A percentile compares a stretch with the other conserved stretches of the same genome.
These are phyloP conservation scores for Jatropha podagrica DNA, from an alignment of 441 rosid genomes.

Conservation along the genomic window DNA sequence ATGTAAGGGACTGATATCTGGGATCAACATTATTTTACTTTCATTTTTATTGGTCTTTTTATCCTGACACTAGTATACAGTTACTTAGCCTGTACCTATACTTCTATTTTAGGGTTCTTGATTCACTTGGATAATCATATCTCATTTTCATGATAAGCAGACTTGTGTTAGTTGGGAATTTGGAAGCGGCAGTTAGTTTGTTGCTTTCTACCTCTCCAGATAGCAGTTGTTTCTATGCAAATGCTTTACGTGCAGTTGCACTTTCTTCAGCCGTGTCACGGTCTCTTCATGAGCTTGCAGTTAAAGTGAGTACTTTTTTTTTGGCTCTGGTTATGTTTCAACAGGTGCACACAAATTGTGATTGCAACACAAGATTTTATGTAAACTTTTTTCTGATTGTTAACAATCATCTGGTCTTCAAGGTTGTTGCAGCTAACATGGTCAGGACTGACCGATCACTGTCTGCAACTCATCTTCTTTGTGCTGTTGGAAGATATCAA, in stretches of 20 bases:
- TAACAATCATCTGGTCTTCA: conserved; percentile 23
- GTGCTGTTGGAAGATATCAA: conserved; percentile 97
- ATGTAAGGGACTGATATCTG: too few species aligned
- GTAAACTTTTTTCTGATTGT: neutral
- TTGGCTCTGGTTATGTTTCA: conserved; percentile 10
- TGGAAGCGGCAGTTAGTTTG: conserved; percentile 95
- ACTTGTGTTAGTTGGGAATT: conserved; percentile 91
- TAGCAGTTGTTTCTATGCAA: conserved; percentile 86
- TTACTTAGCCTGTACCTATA: neutral
- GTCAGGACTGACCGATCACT: conserved; percentile 87
- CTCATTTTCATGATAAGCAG: conserved; percentile 36
- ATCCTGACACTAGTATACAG: too few species aligned
- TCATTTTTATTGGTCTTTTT: too few species aligned
- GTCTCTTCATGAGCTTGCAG: conserved; percentile 95
- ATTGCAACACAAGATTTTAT: conserved; percentile 11
- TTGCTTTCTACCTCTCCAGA: conserved; percentile 92
- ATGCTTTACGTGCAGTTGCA: conserved; percentile 97
- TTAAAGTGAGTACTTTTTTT: conserved; percentile 53
- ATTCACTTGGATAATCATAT: conserved; percentile 8
- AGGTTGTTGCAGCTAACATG: conserved; percentile 99
- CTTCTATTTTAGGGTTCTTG: conserved; percentile 6
- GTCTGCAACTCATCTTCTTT: conserved; percentile 91
- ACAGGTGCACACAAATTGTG: neutral
- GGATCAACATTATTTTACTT: too few species aligned
- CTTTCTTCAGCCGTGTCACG: conserved; percentile 96